Percentiles rank a stretch among this genome's conserved stretches.
Evolutionary conservation across 2,329 filamentous ascomycete genomes (phyloP).

Genomic region (Gaeumannomyces tritici): DNA sequence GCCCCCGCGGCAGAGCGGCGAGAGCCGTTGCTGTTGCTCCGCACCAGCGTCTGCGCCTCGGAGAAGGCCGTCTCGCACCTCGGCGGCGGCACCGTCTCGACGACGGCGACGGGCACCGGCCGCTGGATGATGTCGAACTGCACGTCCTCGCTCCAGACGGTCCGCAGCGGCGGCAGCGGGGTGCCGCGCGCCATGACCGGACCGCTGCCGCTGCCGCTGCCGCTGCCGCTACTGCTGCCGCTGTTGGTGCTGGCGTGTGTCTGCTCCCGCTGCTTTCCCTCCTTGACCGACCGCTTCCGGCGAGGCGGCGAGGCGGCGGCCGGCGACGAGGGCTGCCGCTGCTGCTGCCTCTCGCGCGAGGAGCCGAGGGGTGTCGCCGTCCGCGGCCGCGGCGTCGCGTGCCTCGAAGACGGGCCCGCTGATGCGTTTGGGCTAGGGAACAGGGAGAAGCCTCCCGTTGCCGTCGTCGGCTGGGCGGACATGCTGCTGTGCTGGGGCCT

Average conservation of each 20-base stretch:
- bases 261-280: slow-evolving; percentile 18
- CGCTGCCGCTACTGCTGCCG: neutral
- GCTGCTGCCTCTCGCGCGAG: slow-evolving; percentile 8
- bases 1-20: slow-evolving; percentile 30
- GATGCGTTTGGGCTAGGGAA: slow-evolving; percentile 36
- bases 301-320: slow-evolving; percentile 13
- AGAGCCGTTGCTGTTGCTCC: slow-evolving; percentile 38
- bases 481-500: slow-evolving; percentile 20
- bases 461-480: slow-evolving; percentile 28
- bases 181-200: slow-evolving; percentile 1
- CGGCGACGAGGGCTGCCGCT: slow-evolving; percentile 12
- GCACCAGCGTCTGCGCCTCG: slow-evolving; percentile 37
- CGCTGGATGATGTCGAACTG: slow-evolving; percentile 22
- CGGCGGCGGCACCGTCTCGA: slow-evolving; percentile 27
- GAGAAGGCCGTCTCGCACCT: slow-evolving; percentile 42
- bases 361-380: slow-evolving; percentile 24
- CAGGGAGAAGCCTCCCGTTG: slow-evolving; percentile 43
- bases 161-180: slow-evolving; percentile 6
- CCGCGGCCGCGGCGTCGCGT: slow-evolving; percentile 23
- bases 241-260: slow-evolving; percentile 11
- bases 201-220: slow-evolving; percentile 1
- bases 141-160: slow-evolving; percentile 1
- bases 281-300: slow-evolving; percentile 20
- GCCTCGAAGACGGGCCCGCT: slow-evolving; percentile 33
- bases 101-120: slow-evolving; percentile 29